Conservation (phyloP, 495 filamentous ascomycete species). For the Penicillium longicatenatum region DNA sequence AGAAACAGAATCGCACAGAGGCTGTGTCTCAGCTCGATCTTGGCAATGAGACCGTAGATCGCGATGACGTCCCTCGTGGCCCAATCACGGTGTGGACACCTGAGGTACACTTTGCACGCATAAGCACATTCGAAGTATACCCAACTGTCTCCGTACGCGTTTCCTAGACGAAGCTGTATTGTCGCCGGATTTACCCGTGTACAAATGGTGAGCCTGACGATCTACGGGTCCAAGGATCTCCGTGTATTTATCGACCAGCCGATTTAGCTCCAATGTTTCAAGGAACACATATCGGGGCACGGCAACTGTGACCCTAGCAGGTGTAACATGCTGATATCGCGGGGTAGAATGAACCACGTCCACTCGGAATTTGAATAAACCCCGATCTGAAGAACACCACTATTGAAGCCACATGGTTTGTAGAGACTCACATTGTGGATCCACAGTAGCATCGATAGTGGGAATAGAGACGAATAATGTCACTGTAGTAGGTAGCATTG, state of each 20-base stretch:
- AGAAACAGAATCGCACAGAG: conserved; percentile 8
- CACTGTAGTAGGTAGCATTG: conserved; percentile 22
- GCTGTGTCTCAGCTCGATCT: conserved; percentile 14
- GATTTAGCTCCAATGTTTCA: neutral
- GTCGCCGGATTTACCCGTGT: neutral
- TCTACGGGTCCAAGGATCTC: neutral
- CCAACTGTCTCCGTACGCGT: too few relatives aligned
- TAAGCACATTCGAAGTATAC: too few relatives aligned
- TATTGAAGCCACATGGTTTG: conserved; percentile 2
- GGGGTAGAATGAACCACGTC: neutral
- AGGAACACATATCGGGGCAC: neutral
- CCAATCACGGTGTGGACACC: neutral
- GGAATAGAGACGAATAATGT: conserved; percentile 12
- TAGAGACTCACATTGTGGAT: conserved; percentile 12
- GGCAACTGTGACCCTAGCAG: neutral
- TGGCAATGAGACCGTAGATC: conserved; percentile 12
- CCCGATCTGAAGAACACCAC: neutral
- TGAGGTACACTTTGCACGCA: neutral
- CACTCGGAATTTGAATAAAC: neutral
- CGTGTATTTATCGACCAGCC: neutral
- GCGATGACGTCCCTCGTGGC: conserved; percentile 13
- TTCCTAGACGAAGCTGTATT: neutral
- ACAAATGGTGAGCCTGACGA: neutral
- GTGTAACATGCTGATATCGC: conserved; percentile 1
- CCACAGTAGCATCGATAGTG: conserved; percentile 24